Conservation (phyloP, 441 rosid species). For the Populus hybrid region DNA sequence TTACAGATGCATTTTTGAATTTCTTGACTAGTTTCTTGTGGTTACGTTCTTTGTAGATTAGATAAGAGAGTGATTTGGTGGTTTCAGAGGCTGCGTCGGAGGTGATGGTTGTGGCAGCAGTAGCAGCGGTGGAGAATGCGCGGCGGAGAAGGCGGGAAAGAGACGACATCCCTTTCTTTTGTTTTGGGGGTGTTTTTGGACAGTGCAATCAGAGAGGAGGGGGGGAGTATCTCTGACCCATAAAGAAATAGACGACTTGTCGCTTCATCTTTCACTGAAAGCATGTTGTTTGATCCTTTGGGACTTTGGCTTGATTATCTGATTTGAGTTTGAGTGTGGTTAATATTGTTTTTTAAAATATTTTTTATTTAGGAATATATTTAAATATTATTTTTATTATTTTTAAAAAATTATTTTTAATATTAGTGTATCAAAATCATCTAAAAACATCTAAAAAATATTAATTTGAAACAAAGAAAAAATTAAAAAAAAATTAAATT, state of each 20-base stretch:
- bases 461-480: too few relatives aligned
- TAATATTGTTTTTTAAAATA: too few relatives aligned
- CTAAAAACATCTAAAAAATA: too few relatives aligned
- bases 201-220: background rate
- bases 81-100: slow-evolving; percentile 5
- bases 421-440: too few relatives aligned
- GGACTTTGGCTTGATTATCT: background rate
- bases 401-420: too few relatives aligned
- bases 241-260: background rate
- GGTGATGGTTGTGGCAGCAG: background rate
- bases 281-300: background rate
- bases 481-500: too few relatives aligned
- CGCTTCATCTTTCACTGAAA: background rate
- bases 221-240: background rate
- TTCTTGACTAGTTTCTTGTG: slow-evolving; percentile 41
- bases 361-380: too few relatives aligned
- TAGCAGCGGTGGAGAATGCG: slow-evolving; percentile 20
- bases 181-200: background rate
- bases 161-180: slow-evolving; percentile 4
- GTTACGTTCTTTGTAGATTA: slow-evolving; percentile 31
- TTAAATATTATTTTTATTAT: too few relatives aligned
- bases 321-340: too few relatives aligned
- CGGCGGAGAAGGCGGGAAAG: slow-evolving; percentile 33
- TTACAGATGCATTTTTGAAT: slow-evolving; percentile 45
- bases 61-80: slow-evolving; percentile 3